Base-by-base conservation (phyloP, 1,139 yeast species). In the Nematodospora anomalae region DNA sequence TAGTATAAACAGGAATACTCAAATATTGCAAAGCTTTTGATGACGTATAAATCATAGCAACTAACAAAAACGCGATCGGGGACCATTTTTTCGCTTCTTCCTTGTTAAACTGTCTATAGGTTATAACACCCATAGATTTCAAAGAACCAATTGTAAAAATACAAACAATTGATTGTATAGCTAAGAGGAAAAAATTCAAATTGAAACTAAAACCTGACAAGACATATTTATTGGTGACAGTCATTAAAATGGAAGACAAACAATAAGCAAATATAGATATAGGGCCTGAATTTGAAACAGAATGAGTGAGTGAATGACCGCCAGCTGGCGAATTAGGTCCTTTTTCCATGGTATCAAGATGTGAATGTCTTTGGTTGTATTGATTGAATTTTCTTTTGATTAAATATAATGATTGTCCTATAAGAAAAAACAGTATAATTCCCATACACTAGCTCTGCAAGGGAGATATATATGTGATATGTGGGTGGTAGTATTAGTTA, bases 211-310 rank as follows among this genome's bases (percentile, higher is more conserved):
- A 74, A 30, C 90, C 92, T 32, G 90, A 82, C 42, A 92, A 82
- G 44, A 92, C 97, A 59, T 80, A 89, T 68, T 92, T 92, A 75
- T 92, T 92, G 44, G 97, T 90, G 45, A 90, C 87, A n/a, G 98
- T 92, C 98, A 92, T 92, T 63, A 90, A 68, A 53, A 92, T 90
- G 16, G 97, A 92, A 20, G 97, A 85, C 42, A 77, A 74, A 73
- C 97, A 92, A 78, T 92, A 92, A 28, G 88, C 76, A 45, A 82
- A 63, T 52, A 90, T 87, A 39, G 97, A 89, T 50, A 87, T 74
- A 14, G 94, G 90, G 18, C 92, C 95, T 42, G 88, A 82, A 72
- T 88, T 88, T 52, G 80, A 83, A 35, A 83, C 53, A 37, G 71
- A 62, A 37, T 12, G 28, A 23, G 32, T 32, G 12, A 40, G 33